Evolutionary conservation across 1,284 basidiomycete species (phyloP), one percentile per base, ranked within the genome.

Genomic region (Ceratobasidium papillatum): DNA sequence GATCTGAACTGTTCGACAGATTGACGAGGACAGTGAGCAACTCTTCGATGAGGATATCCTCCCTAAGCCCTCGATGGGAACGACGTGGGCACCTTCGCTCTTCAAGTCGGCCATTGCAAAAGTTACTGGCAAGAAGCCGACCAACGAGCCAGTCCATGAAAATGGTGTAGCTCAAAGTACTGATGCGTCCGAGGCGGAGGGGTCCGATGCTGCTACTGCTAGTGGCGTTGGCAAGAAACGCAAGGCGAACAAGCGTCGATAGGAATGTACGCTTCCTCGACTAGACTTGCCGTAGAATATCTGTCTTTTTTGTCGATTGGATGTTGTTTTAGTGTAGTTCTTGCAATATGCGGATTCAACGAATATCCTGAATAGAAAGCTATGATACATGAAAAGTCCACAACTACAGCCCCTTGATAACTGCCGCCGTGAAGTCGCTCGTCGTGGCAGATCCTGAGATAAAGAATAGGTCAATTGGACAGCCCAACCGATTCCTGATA

Each of bases 351-450:
- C 11, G 30, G 52, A 27, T 56, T 27, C 52, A 56, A 32, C 32
- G 52, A 56, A 56, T 27, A 71, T 41, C 27, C 54, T 34, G 56
- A 58, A 71, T 27, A 45, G 54, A 71, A 58, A 59, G 66, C 66
- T 71, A 71, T 71, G 54, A 71, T 59, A 71, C 66, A 71, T 25
- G 25, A 9, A 71, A 30, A 62, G 63, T 59, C 63, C 75, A 62
- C 36, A 49, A 45, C 61, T 78, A 81, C 56, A 82, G 79, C 79
- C 83, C 82, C 79, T 83, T 78, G 84, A 96, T 94, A 81, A 98
- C 88, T 71, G 92, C 95, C 74, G 91, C 86, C 58, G 96, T 98
- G 85, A 98, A 95, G 79, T 98, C 95, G 61, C 93, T 94, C 68
- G 96, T 98, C 51, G 93, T 93, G 52, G 94, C 88, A 79, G 91